These are phyloP conservation scores for Carex kokanica DNA, from an alignment of 176 grass and related monocot species.

Conservation along the genomic window DNA sequence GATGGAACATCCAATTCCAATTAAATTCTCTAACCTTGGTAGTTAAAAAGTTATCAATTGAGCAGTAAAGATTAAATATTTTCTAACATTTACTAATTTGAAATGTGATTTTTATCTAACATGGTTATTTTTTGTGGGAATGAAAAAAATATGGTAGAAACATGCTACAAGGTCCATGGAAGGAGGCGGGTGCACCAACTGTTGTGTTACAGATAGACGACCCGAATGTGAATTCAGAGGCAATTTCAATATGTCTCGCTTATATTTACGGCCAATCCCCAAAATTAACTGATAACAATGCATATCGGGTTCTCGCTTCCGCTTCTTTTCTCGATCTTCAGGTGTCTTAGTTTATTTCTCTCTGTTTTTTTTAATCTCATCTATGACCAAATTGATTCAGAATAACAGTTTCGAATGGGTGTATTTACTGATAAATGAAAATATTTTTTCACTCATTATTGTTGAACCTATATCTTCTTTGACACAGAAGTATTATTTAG, in stretches of 20 bases:
- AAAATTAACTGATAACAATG: slow-evolving; percentile 88
- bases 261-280: slow-evolving; percentile 88
- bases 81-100: neutral
- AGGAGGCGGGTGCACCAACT: slow-evolving; percentile 78
- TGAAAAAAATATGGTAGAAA: slow-evolving; percentile 47
- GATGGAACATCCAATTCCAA: too few species aligned
- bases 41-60: neutral
- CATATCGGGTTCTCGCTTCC: slow-evolving; percentile 78
- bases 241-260: slow-evolving; percentile 66
- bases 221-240: slow-evolving; percentile 87
- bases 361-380: neutral
- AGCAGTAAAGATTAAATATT: neutral
- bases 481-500: neutral
- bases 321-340: slow-evolving; percentile 99
- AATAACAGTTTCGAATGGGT: neutral
- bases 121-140: neutral
- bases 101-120: slow-evolving; percentile 20
- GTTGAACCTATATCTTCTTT: neutral
- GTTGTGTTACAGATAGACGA: slow-evolving; percentile 84
- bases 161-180: slow-evolving; percentile 98
- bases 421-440: neutral
- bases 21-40: too few species aligned
- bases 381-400: neutral
- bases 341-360: slow-evolving; percentile 38
- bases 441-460: neutral